These are phyloP conservation scores for Megacollybia platyphylla DNA, from an alignment of 1,284 basidiomycete genomes.

Conservation along the genomic window DNA sequence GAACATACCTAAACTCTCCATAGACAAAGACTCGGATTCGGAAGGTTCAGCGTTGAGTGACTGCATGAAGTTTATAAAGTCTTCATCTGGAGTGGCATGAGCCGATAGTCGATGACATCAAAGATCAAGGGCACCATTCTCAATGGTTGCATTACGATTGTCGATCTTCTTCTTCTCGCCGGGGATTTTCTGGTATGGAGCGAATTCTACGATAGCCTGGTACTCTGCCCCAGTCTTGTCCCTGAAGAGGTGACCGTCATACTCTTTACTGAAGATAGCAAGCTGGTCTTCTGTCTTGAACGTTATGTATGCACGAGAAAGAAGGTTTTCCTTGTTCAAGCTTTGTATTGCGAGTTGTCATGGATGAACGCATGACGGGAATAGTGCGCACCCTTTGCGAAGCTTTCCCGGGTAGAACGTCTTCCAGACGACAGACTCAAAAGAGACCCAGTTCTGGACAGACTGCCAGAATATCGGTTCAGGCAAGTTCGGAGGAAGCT, in stretches of 20 bases:
- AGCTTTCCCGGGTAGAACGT: conserved; percentile 57
- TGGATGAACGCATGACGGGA: neutral
- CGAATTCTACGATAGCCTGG: conserved; percentile 85
- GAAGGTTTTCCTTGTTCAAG: conserved; percentile 68
- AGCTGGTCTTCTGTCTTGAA: conserved; percentile 71
- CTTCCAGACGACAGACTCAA: conserved; percentile 62
- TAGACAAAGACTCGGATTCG: conserved; percentile 42
- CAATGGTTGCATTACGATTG: conserved; percentile 60
- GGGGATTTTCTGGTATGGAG: conserved; percentile 83
- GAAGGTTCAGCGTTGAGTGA: conserved; percentile 31
- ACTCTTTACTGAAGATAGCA: conserved; percentile 69
- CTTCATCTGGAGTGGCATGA: conserved; percentile 41
- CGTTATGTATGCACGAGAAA: conserved; percentile 86
- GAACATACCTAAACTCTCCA: conserved; percentile 51
- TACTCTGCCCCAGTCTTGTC: conserved; percentile 87
- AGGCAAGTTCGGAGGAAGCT: conserved; percentile 86
- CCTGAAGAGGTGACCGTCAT: conserved; percentile 86
- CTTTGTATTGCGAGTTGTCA: conserved; percentile 18
- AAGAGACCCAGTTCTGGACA: conserved; percentile 73
- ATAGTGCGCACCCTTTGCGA: conserved; percentile 48
- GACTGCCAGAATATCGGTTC: conserved; percentile 91
- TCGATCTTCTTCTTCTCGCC: conserved; percentile 64
- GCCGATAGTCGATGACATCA: neutral
- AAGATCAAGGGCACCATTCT: conserved; percentile 38
- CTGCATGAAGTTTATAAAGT: conserved; percentile 73